phyloP scores from a whole-genome alignment of 305 asterid genomes.

The Petunia hybrid region DNA sequence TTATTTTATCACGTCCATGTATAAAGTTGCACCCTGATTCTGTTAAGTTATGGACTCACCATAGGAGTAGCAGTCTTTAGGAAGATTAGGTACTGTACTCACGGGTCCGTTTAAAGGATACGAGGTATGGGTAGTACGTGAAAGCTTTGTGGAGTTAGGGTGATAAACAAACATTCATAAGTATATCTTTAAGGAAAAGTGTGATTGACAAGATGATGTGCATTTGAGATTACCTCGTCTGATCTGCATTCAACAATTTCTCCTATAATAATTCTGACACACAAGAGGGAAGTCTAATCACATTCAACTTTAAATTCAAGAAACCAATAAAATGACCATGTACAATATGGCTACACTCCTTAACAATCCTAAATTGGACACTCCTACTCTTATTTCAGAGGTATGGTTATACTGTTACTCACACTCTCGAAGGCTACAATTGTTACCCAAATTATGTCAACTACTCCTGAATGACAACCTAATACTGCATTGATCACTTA shows the following conservation, averaged over 20 bases:
- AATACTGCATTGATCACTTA: too few species aligned
- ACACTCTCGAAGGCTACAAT: too few species aligned
- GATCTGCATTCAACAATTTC: not conserved
- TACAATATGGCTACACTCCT: constrained; percentile 1
- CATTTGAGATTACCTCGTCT: not conserved
- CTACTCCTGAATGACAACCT: not conserved
- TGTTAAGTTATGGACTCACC: not conserved
- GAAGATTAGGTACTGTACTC: not conserved
- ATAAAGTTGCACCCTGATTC: not conserved
- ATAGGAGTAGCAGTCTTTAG: not conserved
- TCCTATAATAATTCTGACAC: not conserved
- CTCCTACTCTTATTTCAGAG: not conserved
- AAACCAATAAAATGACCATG: not conserved
- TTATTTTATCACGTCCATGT: too few species aligned
- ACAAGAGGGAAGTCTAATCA: constrained; percentile 7
- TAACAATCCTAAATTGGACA: constrained; percentile 10
- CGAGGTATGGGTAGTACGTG: too few species aligned
- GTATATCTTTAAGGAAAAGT: not conserved
- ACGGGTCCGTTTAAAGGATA: not conserved
- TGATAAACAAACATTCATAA: not conserved
- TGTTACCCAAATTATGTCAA: not conserved
- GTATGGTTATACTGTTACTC: not conserved
- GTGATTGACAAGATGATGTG: constrained; percentile 1
- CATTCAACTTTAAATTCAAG: not conserved
- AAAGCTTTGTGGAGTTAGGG: not conserved